Evolutionary conservation across 108 stramenopile genomes (phyloP), one percentile per base, ranked within the genome.

Genomic region (Chaetoceros tenuissimus): DNA sequence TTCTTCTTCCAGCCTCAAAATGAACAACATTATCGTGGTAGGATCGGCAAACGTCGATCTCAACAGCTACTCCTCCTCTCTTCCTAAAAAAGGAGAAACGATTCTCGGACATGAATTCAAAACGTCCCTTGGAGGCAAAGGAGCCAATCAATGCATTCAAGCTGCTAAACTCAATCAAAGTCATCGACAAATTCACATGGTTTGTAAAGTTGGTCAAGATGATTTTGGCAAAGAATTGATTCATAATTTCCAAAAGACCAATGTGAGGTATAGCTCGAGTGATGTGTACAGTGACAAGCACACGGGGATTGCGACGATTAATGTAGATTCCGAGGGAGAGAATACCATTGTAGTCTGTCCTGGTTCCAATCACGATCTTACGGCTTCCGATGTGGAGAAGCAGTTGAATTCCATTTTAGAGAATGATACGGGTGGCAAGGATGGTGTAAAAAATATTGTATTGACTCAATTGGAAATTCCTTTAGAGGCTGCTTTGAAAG

Each of bases 131-230:
- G 95, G 95, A 21, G 95, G 95, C 19, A 96, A 96, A 59, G 95
- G 95, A 23, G 85, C 85, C 24, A 96, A 96, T 62, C 89, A 96
- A 71, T 92, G 90, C 3, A 83, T 92, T 1, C 87, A 87, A 19
- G 92, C 95, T 0, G 73, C 89, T 13, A 66, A 67, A 21, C 63
- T 92, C 72, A 24, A 22, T 77, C 27, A 61, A 49, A 25, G 21
- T 5, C 24, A 46, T 43, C n/a, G n/a, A n/a, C 81, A 79, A 0
- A 84, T 87, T 0, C 58, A 73, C 46, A 87, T 96, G 82, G 73
- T 94, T 26, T 78, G 82, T 53, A 68, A 78, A 28, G 89, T 94
- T 10, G 89, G 89, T 0, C 47, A 65, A 7, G 94, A 91, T 68
- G 56, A 67, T 46, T 84, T 81, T 71, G 88, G 87, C 18, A 26